Conservation (phyloP, 768 basidiomycete genomes). For the Tulasnella sp. region DNA sequence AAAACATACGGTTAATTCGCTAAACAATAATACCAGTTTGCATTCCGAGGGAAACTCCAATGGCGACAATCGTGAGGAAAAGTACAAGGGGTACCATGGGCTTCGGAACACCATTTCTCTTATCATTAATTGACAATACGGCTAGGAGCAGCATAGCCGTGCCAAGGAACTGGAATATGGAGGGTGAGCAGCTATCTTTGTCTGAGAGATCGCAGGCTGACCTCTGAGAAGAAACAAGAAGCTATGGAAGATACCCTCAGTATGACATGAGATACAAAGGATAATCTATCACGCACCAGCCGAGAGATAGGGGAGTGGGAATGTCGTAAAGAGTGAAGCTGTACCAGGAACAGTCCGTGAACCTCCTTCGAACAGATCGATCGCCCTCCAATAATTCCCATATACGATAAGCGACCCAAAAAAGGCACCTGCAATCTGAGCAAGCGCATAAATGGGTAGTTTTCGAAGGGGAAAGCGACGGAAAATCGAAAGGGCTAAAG, state of each 20-base stretch:
- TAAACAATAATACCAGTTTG: too few relatives aligned
- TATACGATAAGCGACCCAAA: conserved; percentile 49
- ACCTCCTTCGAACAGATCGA: conserved; percentile 42
- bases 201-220: too few relatives aligned
- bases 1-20: too few relatives aligned
- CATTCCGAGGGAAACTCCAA: conserved; percentile 46
- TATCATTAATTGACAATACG: conserved; percentile 43
- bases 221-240: conserved; percentile 32
- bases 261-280: too few relatives aligned
- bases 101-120: conserved; percentile 36
- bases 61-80: conserved; percentile 46
- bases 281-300: conserved; percentile 26
- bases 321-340: conserved; percentile 47
- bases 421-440: conserved; percentile 54
- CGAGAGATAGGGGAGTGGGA: conserved; percentile 25
- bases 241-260: too few relatives aligned
- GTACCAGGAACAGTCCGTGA: conserved; percentile 29
- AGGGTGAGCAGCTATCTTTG: neutral
- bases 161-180: conserved; percentile 40
- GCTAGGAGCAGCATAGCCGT: conserved; percentile 42
- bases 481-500: conserved; percentile 10
- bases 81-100: conserved; percentile 40
- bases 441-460: conserved; percentile 43
- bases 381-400: conserved; percentile 46
- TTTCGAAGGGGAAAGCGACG: conserved; percentile 17